Base-by-base conservation (phyloP, 495 filamentous ascomycete genomes). In the Aspergillus leporis region DNA sequence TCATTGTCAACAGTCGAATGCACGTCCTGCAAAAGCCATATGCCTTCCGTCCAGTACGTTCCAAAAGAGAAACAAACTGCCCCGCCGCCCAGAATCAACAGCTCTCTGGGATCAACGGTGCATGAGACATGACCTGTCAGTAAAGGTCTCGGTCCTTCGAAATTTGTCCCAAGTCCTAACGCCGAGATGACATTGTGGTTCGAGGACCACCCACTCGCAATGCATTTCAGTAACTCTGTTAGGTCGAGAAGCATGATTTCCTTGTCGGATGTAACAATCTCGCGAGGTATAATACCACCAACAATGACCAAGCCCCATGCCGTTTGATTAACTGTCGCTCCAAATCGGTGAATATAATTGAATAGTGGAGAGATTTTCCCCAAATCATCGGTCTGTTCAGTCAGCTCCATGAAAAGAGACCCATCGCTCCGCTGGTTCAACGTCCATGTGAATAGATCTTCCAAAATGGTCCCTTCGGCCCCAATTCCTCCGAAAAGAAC, bases 51-150 rank as follows among this genome's bases (percentile, higher is more conserved):
- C 85, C 88, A 91, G 60, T 81, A 87, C 14, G 86, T 86, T 8
- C 90, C 91, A 80, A 96, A 93, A 0, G 90, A 91, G 72, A 95
- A 96, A 69, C 92, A 96, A 0, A 92, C 89, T 25, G 90, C 90
- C 19, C 93, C 92, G 16, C 93, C 92, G 9, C 91, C 91, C 36
- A 88, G 70, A 2, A 96, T 70, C 18, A 88, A 61, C 4, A 91
- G 61, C 25, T 79, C 66, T 16, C 77, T 70, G 19, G 71, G 62
- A 48, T 65, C 65, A 1, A 81, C 73, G 8, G 76, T 69, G 21
- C 79, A 84, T 8, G 79, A 71, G 16, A 83, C 85, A 59, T 83
- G 78, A 5, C 92, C 91, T 46, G 87, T 76, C 18, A 96, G 74
- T 4, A 96, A 70, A 14, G 89, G 90, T 25, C 83, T 75, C 18